Conservation (phyloP, 352 stramenopile species). For the Pythium apleroticum region DNA sequence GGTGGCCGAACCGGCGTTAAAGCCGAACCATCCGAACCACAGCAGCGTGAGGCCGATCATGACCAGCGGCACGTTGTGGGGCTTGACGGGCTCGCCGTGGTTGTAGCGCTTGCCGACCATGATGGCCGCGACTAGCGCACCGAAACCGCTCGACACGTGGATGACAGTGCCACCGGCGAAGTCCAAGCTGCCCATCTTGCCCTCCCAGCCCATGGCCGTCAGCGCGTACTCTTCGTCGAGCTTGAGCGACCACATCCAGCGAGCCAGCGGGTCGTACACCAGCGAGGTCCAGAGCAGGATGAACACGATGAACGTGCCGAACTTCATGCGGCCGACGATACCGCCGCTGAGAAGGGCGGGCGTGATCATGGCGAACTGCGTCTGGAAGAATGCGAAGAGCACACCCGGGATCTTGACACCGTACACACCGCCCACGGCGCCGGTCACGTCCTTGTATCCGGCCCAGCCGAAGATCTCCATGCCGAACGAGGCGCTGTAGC, state of each 20-base stretch:
- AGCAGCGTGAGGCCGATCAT: conserved; percentile 77
- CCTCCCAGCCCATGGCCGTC: conserved; percentile 55
- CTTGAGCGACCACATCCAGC: conserved; percentile 80
- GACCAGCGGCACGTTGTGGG: conserved; percentile 82
- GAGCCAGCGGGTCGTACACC: conserved; percentile 83
- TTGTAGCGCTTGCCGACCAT: conserved; percentile 79
- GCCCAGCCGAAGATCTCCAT: conserved; percentile 61
- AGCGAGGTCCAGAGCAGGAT: conserved; percentile 77
- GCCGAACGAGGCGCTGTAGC: conserved; percentile 68
- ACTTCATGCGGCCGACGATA: conserved; percentile 85
- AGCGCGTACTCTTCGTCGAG: conserved; percentile 53
- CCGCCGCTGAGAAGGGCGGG: conserved; percentile 73
- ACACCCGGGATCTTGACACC: conserved; percentile 60
- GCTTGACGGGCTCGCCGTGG: conserved; percentile 64
- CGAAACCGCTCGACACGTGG: conserved; percentile 80
- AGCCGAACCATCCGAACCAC: conserved; percentile 88
- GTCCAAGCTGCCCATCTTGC: conserved; percentile 71
- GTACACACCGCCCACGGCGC: conserved; percentile 49
- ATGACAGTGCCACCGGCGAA: conserved; percentile 87
- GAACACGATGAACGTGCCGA: conserved; percentile 72
- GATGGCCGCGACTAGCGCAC: conserved; percentile 63
- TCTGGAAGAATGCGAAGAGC: conserved; percentile 83
- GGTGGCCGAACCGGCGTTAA: conserved; percentile 68
- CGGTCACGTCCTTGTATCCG: conserved; percentile 54
- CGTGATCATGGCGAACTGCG: conserved; percentile 81